Evolutionary conservation across 164 flowering plant genomes (phyloP), one percentile per base, ranked within the genome.

Genomic region (Litsea cubeba): DNA sequence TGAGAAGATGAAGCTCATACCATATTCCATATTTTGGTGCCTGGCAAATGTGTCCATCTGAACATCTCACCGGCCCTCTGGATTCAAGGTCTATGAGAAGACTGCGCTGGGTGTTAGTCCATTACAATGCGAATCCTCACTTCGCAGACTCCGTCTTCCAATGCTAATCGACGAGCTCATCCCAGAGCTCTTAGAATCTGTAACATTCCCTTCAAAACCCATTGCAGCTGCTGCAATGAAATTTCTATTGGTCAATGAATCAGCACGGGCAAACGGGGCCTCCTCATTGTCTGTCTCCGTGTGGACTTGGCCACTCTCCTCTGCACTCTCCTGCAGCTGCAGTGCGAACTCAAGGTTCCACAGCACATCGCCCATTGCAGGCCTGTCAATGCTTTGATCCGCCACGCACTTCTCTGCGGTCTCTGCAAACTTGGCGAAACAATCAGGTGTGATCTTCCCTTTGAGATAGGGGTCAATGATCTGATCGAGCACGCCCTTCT

Each of bases 101-200:
- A 2, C 93, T 91, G 40, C 88, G 91, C 24, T 87, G 78, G 4
- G 82, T 79, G 62, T 85, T 1, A 91, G 75, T 64, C 94, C 93
- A 62, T 91, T 94, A 30, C 3, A 30, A 30, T 30, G 32, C 0
- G 96, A 91, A 77, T 88, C 96, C 77, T 85, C 91, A 70, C 96
- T 93, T 0, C 90, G 91, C 2, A 89, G 82, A 84, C 97, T 92
- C 72, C 88, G 87, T 18, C 94, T 92, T 28, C 95, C 97, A 8
- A 88, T 85, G 88, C 94, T 92, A 88, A 90, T 87, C 3, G 90
- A 81, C 32, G 32, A 30, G n/a, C 91, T 94, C 88, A 88, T 82
- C 26, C 93, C 95, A n/a, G 85, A 89, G 88, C 97, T 95, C 84
- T 85, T 88, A 5, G 97, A 92, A 71, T 81, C 81, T 8, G 79